These are phyloP conservation scores for Amaranthus palmeri DNA, from an alignment of 148 eudicot genomes.

Conservation along the genomic window DNA sequence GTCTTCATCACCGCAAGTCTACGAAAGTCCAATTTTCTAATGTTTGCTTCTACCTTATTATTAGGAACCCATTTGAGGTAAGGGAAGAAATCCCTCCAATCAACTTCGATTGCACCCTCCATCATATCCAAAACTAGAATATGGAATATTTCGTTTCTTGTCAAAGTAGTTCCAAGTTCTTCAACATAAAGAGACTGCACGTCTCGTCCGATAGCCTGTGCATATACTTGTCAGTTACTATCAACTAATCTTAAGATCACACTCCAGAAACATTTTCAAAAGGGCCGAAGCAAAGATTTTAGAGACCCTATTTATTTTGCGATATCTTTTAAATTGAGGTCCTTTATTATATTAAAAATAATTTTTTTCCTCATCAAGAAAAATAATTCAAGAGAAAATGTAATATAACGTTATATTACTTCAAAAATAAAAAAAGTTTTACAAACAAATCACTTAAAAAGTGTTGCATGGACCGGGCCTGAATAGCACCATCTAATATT, in stretches of 20 bases:
- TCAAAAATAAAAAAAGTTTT: too few relatives aligned
- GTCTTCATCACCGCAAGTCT: constrained; percentile 72
- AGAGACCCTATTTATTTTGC: too few relatives aligned
- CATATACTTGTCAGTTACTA: constrained; percentile 1
- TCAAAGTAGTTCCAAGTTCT: constrained; percentile 52
- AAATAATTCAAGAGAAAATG: too few relatives aligned
- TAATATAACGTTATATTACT: too few relatives aligned
- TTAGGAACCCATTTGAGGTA: constrained; percentile 76
- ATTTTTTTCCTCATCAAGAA: too few relatives aligned
- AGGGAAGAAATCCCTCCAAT: constrained; percentile 97
- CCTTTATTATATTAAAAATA: too few relatives aligned
- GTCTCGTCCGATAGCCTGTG: constrained; percentile 65
- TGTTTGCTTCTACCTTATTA: constrained; percentile 45
- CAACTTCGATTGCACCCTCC: constrained; percentile 85
- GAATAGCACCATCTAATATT: too few relatives aligned
- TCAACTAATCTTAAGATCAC: not conserved
- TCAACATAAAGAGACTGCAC: constrained; percentile 50
- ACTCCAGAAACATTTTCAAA: not conserved
- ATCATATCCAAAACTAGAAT: constrained; percentile 61
- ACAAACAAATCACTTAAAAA: too few relatives aligned
- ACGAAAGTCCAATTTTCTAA: constrained; percentile 39
- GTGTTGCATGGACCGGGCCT: too few relatives aligned
- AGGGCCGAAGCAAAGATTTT: too few relatives aligned
- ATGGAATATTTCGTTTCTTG: constrained; percentile 52
- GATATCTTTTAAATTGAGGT: too few relatives aligned